Percentiles rank a stretch among this genome's conserved stretches.
phyloP scores from a whole-genome alignment of 2,329 filamentous ascomycete genomes.

The Elsinoe necatrix region DNA sequence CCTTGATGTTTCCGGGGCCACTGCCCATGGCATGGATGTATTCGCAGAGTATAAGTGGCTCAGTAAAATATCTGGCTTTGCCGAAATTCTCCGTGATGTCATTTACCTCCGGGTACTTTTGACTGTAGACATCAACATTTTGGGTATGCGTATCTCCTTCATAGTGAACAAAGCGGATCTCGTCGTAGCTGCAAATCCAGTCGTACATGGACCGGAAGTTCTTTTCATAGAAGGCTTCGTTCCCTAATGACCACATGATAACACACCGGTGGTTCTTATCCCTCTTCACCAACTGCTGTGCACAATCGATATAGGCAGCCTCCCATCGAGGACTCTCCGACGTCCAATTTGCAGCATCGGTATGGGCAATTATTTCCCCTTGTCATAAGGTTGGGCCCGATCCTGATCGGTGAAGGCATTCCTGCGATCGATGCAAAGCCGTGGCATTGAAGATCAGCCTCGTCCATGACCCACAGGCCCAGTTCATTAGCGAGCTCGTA shows the following conservation, averaged over 20 bases:
- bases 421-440: conserved; percentile 34
- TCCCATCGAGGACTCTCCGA: conserved; percentile 54
- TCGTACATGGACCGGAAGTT: conserved; percentile 63
- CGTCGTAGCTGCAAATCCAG: conserved; percentile 51
- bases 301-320: conserved; percentile 59
- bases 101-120: conserved; percentile 55
- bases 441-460: conserved; percentile 44
- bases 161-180: conserved; percentile 55
- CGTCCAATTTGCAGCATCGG: conserved; percentile 49
- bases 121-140: conserved; percentile 57
- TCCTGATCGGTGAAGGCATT: conserved; percentile 16
- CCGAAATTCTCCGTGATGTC: conserved; percentile 41
- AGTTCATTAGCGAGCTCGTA: conserved; percentile 56
- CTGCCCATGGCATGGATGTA: conserved; percentile 63
- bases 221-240: conserved; percentile 62
- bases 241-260: conserved; percentile 65
- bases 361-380: conserved; percentile 52
- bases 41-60: conserved; percentile 52
- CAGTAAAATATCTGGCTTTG: conserved; percentile 27
- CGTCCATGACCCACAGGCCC: conserved; percentile 57
- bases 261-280: conserved; percentile 65
- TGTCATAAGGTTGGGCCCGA: conserved; percentile 42
- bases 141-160: conserved; percentile 54
- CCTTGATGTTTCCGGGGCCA: conserved; percentile 59
- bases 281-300: conserved; percentile 54